A percentile compares a stretch with the other conserved stretches of the same genome.
Evolutionary conservation across 345 rosid genomes (phyloP).

Genomic region (Triadica sebifera): DNA sequence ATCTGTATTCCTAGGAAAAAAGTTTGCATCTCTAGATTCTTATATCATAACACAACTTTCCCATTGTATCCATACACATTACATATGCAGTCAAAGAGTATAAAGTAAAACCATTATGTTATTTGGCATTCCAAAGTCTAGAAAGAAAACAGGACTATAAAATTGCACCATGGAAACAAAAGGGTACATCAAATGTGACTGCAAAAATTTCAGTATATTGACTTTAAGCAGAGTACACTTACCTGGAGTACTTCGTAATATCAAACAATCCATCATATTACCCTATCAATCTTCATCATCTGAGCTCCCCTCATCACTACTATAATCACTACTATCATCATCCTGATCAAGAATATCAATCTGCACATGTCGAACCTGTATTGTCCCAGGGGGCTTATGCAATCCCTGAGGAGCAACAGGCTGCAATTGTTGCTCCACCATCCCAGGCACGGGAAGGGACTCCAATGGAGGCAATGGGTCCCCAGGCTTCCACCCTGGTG

Average conservation of each 20-base stretch:
- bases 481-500: constrained; percentile 96
- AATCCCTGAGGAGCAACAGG: constrained; percentile 53
- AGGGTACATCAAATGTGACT: background rate
- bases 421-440: constrained; percentile 43
- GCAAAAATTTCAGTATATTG: background rate
- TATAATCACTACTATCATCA: constrained; percentile 72
- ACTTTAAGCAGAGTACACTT: background rate
- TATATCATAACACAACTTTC: no score
- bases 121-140: background rate
- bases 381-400: constrained; percentile 61
- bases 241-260: background rate
- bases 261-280: background rate
- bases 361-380: constrained; percentile 83
- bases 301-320: constrained; percentile 36
- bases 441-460: constrained; percentile 47
- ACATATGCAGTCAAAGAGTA: background rate
- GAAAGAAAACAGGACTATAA: background rate
- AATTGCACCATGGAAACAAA: background rate
- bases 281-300: constrained; percentile 24
- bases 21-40: no score
- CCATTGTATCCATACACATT: background rate
- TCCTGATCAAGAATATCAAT: constrained; percentile 69
- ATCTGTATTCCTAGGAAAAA: no score
- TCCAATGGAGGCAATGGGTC: constrained; percentile 78
- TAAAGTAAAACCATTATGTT: background rate